Percentiles rank a stretch among this genome's conserved stretches.
Conservation (phyloP, 139 green algal genomes). For the Closterium sp. region DNA sequence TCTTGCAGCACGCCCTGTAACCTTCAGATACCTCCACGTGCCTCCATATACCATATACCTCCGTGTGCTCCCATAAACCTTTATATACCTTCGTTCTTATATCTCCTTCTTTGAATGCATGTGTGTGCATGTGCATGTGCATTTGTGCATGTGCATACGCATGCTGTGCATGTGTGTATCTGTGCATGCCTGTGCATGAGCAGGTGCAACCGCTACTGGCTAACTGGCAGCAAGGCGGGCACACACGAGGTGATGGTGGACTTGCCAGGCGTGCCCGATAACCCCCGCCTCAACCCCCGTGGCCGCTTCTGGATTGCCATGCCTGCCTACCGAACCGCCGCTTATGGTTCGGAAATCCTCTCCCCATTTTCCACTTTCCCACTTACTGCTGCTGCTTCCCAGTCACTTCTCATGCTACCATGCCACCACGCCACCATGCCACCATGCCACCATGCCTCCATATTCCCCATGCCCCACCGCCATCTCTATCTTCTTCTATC, state of each 20-base stretch:
- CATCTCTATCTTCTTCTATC: too few species aligned
- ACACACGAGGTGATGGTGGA: slow-evolving; percentile 36
- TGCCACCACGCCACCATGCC: background rate
- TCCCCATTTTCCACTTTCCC: background rate
- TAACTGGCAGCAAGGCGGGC: slow-evolving; percentile 44
- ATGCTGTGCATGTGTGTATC: background rate
- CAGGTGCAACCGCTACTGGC: slow-evolving; percentile 45
- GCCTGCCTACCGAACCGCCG: slow-evolving; percentile 28
- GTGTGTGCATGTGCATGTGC: too few species aligned
- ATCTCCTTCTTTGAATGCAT: background rate
- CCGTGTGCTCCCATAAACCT: too few species aligned
- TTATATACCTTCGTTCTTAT: background rate
- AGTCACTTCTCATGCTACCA: too few species aligned
- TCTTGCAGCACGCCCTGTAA: too few species aligned
- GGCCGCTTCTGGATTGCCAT: slow-evolving; percentile 44
- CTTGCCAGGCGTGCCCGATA: slow-evolving; percentile 43
- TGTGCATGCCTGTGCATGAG: background rate
- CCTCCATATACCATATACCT: too few species aligned
- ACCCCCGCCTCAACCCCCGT: slow-evolving; percentile 20
- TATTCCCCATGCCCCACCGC: background rate
- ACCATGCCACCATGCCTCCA: too few species aligned
- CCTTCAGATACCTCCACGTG: too few species aligned
- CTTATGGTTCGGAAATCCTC: slow-evolving; percentile 1
- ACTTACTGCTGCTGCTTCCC: too few species aligned
- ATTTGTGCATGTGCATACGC: too few species aligned